phyloP scores from a whole-genome alignment of 345 rosid species.

The Ricinus communis region DNA sequence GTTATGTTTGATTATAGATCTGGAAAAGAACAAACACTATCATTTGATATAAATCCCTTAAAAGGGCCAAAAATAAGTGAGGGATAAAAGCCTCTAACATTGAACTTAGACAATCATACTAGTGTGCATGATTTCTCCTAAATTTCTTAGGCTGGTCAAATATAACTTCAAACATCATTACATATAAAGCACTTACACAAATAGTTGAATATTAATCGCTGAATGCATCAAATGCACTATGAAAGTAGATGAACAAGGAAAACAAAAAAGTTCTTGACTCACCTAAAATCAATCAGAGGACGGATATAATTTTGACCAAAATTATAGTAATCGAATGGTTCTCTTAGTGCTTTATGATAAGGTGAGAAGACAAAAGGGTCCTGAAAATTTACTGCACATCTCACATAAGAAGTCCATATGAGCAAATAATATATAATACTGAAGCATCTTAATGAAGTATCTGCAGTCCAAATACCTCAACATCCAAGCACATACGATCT shows the following conservation, averaged over 20 bases:
- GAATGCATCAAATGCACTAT: background rate
- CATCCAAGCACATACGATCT: slow-evolving; percentile 76
- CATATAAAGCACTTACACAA: background rate
- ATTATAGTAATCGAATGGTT: slow-evolving; percentile 91
- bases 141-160: background rate
- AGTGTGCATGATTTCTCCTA: background rate
- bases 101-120: background rate
- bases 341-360: slow-evolving; percentile 78
- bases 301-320: slow-evolving; percentile 94
- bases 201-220: background rate
- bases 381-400: slow-evolving; percentile 44
- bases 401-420: slow-evolving; percentile 24
- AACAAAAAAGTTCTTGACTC: slow-evolving; percentile 28
- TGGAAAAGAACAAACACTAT: too few relatives aligned
- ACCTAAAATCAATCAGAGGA: slow-evolving; percentile 85
- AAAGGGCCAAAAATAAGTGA: background rate
- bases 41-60: background rate
- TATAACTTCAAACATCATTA: too few relatives aligned
- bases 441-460: slow-evolving; percentile 19
- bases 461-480: slow-evolving; percentile 53
- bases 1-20: background rate
- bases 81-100: background rate
- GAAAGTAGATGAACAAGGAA: slow-evolving; percentile 1
- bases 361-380: slow-evolving; percentile 74
- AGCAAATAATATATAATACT: slow-evolving; percentile 7